phyloP scores from a whole-genome alignment of 495 filamentous ascomycete genomes.

The Bacidia rubella region DNA sequence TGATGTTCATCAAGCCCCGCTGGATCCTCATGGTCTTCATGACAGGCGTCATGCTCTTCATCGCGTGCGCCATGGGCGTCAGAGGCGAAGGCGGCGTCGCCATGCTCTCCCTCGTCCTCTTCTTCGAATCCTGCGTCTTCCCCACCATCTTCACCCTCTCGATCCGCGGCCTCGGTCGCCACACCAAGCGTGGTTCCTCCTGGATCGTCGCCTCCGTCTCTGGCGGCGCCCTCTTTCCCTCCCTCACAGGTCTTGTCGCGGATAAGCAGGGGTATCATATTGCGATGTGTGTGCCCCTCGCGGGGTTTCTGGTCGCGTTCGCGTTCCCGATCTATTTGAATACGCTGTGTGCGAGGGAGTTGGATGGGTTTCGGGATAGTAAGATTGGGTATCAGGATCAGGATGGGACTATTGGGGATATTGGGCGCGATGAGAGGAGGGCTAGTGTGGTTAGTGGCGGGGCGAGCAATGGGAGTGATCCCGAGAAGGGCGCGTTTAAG shows the following conservation, averaged over 20 bases:
- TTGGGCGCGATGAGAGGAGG: conserved; percentile 6
- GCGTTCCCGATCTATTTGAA: conserved; percentile 26
- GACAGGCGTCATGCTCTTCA: conserved; percentile 40
- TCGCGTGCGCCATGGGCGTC: conserved; percentile 32
- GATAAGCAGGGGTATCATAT: conserved; percentile 30
- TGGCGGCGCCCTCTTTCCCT: conserved; percentile 51
- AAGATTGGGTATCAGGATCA: conserved; percentile 17
- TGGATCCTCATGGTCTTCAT: conserved; percentile 35
- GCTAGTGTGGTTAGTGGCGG: conserved; percentile 1
- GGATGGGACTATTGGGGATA: conserved; percentile 10
- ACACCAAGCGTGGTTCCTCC: conserved; percentile 56
- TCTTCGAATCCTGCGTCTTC: conserved; percentile 59
- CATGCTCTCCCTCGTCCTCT: conserved; percentile 50
- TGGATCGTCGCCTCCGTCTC: conserved; percentile 48
- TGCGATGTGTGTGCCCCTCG: conserved; percentile 26
- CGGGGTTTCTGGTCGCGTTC: conserved; percentile 21
- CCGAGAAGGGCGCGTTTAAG: neutral
- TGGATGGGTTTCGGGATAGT: conserved; percentile 14
- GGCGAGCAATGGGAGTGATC: neutral
- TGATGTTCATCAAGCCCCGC: conserved; percentile 37
- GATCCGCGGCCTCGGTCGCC: conserved; percentile 53
- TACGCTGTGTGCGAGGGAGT: conserved; percentile 11
- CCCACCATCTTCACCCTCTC: conserved; percentile 57
- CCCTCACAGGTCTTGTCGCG: conserved; percentile 46
- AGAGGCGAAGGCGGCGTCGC: conserved; percentile 39